These are phyloP conservation scores for Lactuca saligna DNA, from an alignment of 129 eudicot genomes.

Conservation along the genomic window DNA sequence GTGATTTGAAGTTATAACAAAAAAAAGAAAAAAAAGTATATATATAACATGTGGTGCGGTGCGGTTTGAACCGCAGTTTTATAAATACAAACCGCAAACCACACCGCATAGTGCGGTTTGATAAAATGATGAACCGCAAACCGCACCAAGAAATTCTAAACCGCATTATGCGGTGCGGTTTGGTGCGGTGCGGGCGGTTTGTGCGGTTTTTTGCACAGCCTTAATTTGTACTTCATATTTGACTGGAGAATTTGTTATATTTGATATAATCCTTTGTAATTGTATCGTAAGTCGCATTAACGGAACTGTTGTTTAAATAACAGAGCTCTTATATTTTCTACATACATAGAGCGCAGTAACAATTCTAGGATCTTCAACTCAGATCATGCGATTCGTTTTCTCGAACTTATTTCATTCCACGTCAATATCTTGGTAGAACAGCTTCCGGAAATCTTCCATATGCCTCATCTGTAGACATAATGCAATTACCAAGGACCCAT, in stretches of 20 bases:
- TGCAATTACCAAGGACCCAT: slow-evolving; percentile 38
- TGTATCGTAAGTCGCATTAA: not conserved
- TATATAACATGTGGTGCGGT: no score
- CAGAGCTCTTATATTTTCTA: not conserved
- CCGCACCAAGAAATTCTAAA: no score
- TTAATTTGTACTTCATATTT: not conserved
- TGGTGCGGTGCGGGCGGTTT: no score
- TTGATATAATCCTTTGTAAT: not conserved
- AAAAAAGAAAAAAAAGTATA: no score
- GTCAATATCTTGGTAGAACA: slow-evolving; percentile 36
- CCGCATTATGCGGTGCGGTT: no score
- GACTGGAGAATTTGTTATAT: not conserved
- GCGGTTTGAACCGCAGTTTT: no score
- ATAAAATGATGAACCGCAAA: no score
- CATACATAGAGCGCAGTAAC: not conserved
- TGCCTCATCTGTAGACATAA: slow-evolving; percentile 34
- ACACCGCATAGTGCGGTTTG: no score
- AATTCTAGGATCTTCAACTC: not conserved
- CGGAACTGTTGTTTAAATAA: not conserved
- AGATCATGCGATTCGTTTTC: not conserved
- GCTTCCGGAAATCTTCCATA: slow-evolving; percentile 34
- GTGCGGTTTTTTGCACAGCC: no score
- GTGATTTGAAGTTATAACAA: no score
- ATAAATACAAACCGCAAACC: no score
- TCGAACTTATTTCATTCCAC: not conserved